Evolutionary conservation across 305 asterid genomes (phyloP).

Genomic region (Solanum hybrid): DNA sequence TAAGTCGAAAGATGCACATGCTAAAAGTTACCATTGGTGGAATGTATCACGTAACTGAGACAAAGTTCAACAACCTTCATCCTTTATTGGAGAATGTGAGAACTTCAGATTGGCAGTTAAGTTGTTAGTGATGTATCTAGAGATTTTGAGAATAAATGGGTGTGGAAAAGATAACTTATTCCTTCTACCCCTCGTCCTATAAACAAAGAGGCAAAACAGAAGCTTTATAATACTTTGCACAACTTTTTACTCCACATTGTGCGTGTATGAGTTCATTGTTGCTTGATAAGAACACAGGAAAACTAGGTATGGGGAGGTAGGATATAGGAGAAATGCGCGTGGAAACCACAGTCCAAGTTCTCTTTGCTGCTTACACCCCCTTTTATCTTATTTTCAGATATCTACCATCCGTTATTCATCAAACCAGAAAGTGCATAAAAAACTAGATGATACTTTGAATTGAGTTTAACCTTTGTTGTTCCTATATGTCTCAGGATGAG

Average conservation of each 20-base stretch:
- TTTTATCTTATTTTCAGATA: background rate
- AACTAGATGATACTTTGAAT: background rate
- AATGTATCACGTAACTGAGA: background rate
- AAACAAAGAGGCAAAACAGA: background rate
- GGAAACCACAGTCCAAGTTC: background rate
- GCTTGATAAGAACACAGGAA: background rate
- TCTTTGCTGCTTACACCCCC: background rate
- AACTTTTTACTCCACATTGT: background rate
- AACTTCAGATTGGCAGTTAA: background rate
- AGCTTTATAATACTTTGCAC: background rate
- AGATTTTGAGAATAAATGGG: background rate
- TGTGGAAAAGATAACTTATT: background rate
- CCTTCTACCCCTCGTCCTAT: background rate
- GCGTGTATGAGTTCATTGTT: background rate
- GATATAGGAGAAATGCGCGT: background rate
- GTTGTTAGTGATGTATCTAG: background rate
- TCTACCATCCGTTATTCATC: background rate
- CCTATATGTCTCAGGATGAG: constrained; percentile 27
- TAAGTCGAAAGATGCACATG: background rate
- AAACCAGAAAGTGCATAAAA: background rate
- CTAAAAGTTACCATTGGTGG: background rate
- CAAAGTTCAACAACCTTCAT: background rate
- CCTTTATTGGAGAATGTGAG: background rate
- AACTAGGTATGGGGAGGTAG: background rate
- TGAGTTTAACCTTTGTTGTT: background rate